Percentiles rank a stretch among this genome's conserved stretches.
phyloP scores from a whole-genome alignment of 2,329 filamentous ascomycete genomes.

The Thielaviopsis ethacetica region DNA sequence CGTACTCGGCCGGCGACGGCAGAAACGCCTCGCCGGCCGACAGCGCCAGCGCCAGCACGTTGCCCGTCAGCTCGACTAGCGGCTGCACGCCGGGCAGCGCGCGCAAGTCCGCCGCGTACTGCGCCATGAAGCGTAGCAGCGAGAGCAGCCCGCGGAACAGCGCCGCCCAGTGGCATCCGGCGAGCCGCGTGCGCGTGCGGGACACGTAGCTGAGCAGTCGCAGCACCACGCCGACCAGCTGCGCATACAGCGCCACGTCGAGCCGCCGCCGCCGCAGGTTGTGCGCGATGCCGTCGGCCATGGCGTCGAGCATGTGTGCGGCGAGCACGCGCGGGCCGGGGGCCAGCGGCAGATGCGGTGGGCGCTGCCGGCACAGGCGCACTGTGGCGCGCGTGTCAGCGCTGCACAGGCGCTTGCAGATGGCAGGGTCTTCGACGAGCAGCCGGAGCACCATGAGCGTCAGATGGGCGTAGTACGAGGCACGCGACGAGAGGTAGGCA shows the following conservation, averaged over 20 bases:
- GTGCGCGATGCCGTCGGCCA: slow-evolving; percentile 85
- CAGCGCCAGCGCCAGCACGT: slow-evolving; percentile 68
- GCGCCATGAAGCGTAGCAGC: slow-evolving; percentile 77
- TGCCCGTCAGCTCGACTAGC: slow-evolving; percentile 62
- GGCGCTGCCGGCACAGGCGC: slow-evolving; percentile 74
- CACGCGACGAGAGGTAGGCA: slow-evolving; percentile 65
- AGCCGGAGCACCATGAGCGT: slow-evolving; percentile 75
- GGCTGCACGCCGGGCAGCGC: slow-evolving; percentile 50
- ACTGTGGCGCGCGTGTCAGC: slow-evolving; percentile 59
- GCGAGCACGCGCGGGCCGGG: slow-evolving; percentile 57
- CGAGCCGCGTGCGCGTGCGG: slow-evolving; percentile 61
- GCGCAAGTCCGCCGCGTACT: slow-evolving; percentile 66
- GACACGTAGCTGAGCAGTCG: slow-evolving; percentile 73
- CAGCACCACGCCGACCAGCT: slow-evolving; percentile 66
- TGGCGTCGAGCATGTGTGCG: slow-evolving; percentile 64
- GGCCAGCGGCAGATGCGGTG: slow-evolving; percentile 66
- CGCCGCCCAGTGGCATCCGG: slow-evolving; percentile 79
- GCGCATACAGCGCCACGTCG: slow-evolving; percentile 69
- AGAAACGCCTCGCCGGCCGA: slow-evolving; percentile 83
- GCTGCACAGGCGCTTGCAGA: slow-evolving; percentile 73
- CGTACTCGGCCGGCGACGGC: slow-evolving; percentile 72
- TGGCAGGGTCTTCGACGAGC: slow-evolving; percentile 65
- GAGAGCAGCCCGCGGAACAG: slow-evolving; percentile 80
- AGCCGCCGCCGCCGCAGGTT: slow-evolving; percentile 64
- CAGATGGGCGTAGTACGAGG: slow-evolving; percentile 69